Base-by-base conservation (phyloP, 768 basidiomycete species). In the Kwoniella botswanensis region DNA sequence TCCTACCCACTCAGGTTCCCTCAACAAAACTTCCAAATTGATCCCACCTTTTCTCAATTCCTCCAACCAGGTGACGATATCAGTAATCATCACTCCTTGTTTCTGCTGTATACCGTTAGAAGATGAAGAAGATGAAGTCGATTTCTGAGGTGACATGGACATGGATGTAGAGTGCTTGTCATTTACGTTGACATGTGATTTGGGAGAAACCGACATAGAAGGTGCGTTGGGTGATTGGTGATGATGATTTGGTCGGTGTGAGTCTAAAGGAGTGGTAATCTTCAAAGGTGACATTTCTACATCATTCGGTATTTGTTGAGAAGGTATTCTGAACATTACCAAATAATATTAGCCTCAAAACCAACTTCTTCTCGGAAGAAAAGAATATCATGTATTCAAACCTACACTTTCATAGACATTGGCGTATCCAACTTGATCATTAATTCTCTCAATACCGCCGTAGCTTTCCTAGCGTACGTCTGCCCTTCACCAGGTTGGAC, bases 1-100 rank as follows among this genome's bases (percentile, higher is more conserved):
- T 24, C 66, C 68, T 1, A 63, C 70, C 77, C 75, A 78, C 54
- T 80, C 75, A 3, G 79, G 75, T 15, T 80, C 77, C 35, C 71
- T 63, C 57, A 80, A 41, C 44, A 80, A 43, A 18, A 67, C 60
- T 18, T 80, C 79, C 24, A 78, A 53, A 56, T 70, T 71, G 12
- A 74, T 65, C 15, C 71, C 71, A 44, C 67, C 60, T 6, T 55
- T 68, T 18, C 65, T 43, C 59, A 77, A 55, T 12, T 63, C 68
- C 35, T 76, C 74, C 24, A 80, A 53, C 73, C 73, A 68, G 10
- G 43, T 43, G 15, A 67, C 53, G 15, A 74, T 57, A 52, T 61
- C 24, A 4, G 1, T 6, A 18, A 60, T 54, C 46, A 50, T 35
- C 35, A 50, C 9, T 50, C 46, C 46, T 50, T 35, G 35, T 35